These are phyloP conservation scores for Cutaneotrichosporon curvatum DNA, from an alignment of 1,284 basidiomycete genomes.

Conservation along the genomic window DNA sequence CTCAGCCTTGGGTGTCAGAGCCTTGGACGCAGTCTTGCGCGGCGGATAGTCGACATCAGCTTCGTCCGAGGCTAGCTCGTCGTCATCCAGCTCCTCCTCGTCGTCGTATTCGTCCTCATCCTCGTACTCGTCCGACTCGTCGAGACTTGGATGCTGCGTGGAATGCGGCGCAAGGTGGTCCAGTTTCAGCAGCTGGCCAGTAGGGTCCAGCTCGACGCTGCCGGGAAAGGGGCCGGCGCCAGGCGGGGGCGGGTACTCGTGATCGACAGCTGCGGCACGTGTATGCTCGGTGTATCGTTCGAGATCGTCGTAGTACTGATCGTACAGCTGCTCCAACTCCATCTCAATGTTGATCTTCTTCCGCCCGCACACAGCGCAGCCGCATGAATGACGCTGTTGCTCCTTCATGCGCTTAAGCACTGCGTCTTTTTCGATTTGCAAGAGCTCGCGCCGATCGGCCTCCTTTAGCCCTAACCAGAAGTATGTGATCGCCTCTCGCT, in stretches of 20 bases:
- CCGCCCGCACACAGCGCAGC: constrained; percentile 91
- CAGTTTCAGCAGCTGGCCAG: constrained; percentile 69
- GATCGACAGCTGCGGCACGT: constrained; percentile 78
- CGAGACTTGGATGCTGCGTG: constrained; percentile 42
- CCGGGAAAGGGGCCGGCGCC: constrained; percentile 98
- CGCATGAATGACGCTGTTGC: constrained; percentile 91
- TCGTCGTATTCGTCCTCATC: constrained; percentile 42
- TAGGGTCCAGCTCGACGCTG: constrained; percentile 89
- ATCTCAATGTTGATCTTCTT: constrained; percentile 99
- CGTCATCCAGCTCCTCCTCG: constrained; percentile 53
- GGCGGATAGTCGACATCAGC: constrained; percentile 51
- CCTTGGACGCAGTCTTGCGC: constrained; percentile 20
- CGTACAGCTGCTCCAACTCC: constrained; percentile 97
- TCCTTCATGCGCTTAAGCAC: constrained; percentile 98
- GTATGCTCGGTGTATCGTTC: constrained; percentile 97
- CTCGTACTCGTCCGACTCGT: constrained; percentile 40
- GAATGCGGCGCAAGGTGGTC: constrained; percentile 50
- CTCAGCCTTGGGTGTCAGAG: constrained; percentile 26
- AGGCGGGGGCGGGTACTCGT: constrained; percentile 78
- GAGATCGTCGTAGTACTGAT: constrained; percentile 99
- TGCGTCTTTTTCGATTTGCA: constrained; percentile 95
- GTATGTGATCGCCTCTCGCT: constrained; percentile 91
- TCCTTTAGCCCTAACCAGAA: constrained; percentile 91
- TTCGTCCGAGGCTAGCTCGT: constrained; percentile 58
- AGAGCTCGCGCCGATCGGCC: constrained; percentile 78